Evolutionary conservation across 345 rosid species (phyloP), one percentile per base, ranked within the genome.

Genomic region (Mangifera indica): DNA sequence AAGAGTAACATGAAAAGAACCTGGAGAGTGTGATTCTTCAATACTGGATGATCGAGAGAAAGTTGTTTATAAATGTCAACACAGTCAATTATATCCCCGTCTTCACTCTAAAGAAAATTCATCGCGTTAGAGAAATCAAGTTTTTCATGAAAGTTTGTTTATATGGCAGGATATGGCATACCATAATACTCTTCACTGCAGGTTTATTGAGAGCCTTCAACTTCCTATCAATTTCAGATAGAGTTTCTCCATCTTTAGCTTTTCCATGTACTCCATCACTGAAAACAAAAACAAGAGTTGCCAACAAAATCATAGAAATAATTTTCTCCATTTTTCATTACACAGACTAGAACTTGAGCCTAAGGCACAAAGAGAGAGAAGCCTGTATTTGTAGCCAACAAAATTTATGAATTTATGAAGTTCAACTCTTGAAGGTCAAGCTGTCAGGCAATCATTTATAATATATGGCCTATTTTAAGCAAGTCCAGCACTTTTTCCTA

Each of bases 161-260:
- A 49, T n/a, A 49, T 49, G 53, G 53, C 14, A n/a, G 32, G 1
- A 14, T 53, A 17, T 49, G 17, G 14, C 29, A 11, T 51, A 83
- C 89, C 78, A 71, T 57, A 49, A 86, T 65, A 15, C 80, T 80
- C 67, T 86, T 84, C 24, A 77, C 63, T 0, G 88, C 82, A 62
- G 88, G 86, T 63, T 88, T 88, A 49, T 84, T 83, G 26, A 88
- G 81, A 60, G 62, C 72, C 80, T 74, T 86, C 2, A 88, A 24
- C 49, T 68, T 82, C 69, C 60, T 53, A 51, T 78, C 78, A 37
- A 86, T 66, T 22, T 78, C 83, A 21, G 1, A 13, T 29, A 54
- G 64, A 17, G 44, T 42, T 67, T 32, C 53, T 60, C 51, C 15
- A 74, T 12, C 34, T 34, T 56, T 17, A 42, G 51, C 72, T 57